Evolutionary conservation across 2,329 filamentous ascomycete species (phyloP).

Genomic region (Diaporthe sp.): DNA sequence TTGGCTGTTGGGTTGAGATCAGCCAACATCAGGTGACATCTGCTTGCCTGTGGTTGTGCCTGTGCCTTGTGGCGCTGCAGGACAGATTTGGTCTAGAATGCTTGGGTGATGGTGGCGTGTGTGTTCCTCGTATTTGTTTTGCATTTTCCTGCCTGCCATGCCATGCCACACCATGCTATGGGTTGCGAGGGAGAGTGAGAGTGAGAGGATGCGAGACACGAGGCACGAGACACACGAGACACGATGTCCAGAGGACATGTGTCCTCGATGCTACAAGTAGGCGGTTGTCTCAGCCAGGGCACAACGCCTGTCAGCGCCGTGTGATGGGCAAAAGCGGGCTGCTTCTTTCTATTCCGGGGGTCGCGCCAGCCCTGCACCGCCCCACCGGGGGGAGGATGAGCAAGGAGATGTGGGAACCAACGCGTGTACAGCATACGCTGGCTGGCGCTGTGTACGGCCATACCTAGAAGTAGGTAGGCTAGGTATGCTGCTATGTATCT

Average conservation of each 20-base stretch:
- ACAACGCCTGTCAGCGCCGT: conserved; percentile 8
- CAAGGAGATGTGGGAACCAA: conserved; percentile 11
- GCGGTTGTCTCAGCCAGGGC: conserved; percentile 26
- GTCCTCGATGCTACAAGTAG: conserved; percentile 10
- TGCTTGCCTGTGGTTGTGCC: background rate
- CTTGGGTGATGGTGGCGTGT: background rate
- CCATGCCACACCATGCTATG: background rate
- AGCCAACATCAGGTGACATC: conserved; percentile 6
- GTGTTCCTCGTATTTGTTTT: background rate
- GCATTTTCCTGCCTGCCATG: background rate
- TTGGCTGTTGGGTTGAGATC: background rate
- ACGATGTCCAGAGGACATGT: conserved; percentile 6
- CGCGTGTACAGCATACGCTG: background rate
- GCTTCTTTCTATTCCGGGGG: conserved; percentile 6
- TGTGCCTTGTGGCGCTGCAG: background rate
- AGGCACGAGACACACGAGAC: conserved; percentile 13
- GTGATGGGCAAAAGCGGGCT: conserved; percentile 9
- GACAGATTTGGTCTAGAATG: conserved; percentile 2
- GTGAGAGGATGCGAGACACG: background rate
- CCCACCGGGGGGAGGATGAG: conserved; percentile 7
- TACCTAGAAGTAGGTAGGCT: no score
- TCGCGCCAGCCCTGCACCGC: conserved; percentile 1
- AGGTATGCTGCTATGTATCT: no score
- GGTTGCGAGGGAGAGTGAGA: background rate
- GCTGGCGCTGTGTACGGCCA: no score